Evolutionary conservation across 202 grass and related monocot genomes (phyloP).

Genomic region (Musa balbisiana): DNA sequence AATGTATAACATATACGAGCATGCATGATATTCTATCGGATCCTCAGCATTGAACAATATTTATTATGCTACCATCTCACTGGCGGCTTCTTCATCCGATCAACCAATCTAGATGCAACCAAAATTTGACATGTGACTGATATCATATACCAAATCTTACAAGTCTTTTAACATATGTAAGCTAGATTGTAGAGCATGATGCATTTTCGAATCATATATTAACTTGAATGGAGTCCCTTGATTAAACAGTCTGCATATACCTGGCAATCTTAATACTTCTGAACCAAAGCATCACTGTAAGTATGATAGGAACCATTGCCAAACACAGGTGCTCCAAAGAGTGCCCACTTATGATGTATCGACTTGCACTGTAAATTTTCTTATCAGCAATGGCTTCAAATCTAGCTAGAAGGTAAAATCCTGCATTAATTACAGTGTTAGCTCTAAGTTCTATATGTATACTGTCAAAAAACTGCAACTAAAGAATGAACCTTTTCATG

Average conservation of each 20-base stretch:
- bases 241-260: constrained; percentile 28
- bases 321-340: constrained; percentile 90
- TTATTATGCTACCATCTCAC: too few species aligned
- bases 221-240: not conserved
- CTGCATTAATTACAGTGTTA: constrained; percentile 27
- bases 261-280: constrained; percentile 80
- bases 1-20: too few species aligned
- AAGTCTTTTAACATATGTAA: not conserved
- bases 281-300: constrained; percentile 71
- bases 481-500: not conserved
- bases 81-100: too few species aligned
- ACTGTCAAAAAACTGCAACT: not conserved
- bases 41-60: too few species aligned
- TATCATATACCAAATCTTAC: not conserved
- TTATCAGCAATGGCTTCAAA: constrained; percentile 81
- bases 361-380: constrained; percentile 80
- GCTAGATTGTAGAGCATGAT: not conserved
- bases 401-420: constrained; percentile 84
- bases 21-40: too few species aligned
- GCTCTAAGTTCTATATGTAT: not conserved
- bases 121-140: not conserved
- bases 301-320: constrained; percentile 64
- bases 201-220: not conserved
- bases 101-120: not conserved
- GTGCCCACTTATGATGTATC: constrained; percentile 87